These are phyloP conservation scores for Andalucia godoyi DNA, from an alignment of 78 protist genomes.

Conservation along the genomic window DNA sequence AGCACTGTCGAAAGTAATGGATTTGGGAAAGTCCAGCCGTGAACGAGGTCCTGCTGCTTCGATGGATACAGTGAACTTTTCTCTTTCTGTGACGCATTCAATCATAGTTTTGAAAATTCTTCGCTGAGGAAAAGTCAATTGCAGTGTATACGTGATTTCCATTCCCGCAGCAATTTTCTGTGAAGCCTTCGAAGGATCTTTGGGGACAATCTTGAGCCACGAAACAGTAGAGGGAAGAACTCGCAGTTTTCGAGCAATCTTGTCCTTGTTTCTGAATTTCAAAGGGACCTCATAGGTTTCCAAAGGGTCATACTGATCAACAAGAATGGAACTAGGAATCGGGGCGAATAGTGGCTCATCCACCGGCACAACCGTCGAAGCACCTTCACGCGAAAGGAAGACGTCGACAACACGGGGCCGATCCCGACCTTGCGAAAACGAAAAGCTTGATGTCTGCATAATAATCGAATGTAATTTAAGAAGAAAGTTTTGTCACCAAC, in stretches of 20 bases:
- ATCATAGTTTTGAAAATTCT: conserved; percentile 19
- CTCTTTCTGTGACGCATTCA: conserved; percentile 51
- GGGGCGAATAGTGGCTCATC: conserved; percentile 42
- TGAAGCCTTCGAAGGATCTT: too few species aligned
- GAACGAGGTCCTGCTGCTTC: conserved; percentile 41
- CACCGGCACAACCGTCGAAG: too few species aligned
- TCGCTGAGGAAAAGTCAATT: conserved; percentile 19
- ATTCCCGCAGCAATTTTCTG: conserved; percentile 53
- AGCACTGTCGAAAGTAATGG: conserved; percentile 5
- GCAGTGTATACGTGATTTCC: conserved; percentile 19
- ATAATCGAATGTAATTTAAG: too few species aligned
- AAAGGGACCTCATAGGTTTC: not conserved
- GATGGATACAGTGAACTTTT: conserved; percentile 45
- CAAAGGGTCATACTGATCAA: conserved; percentile 8
- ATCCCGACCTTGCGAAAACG: too few species aligned
- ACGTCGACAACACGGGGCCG: too few species aligned
- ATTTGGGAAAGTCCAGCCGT: conserved; percentile 26
- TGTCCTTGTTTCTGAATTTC: conserved; percentile 15
- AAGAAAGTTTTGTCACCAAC: too few species aligned
- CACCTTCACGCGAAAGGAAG: too few species aligned
- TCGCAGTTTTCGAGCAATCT: too few species aligned
- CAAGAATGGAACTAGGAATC: conserved; percentile 7
- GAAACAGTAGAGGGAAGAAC: too few species aligned
- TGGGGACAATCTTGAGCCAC: too few species aligned
- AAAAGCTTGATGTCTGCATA: too few species aligned